Percentiles rank a stretch among this genome's conserved stretches.
phyloP scores from a whole-genome alignment of 2,329 filamentous ascomycete genomes.

The Ophiocordyceps polyrhachis-furcata region DNA sequence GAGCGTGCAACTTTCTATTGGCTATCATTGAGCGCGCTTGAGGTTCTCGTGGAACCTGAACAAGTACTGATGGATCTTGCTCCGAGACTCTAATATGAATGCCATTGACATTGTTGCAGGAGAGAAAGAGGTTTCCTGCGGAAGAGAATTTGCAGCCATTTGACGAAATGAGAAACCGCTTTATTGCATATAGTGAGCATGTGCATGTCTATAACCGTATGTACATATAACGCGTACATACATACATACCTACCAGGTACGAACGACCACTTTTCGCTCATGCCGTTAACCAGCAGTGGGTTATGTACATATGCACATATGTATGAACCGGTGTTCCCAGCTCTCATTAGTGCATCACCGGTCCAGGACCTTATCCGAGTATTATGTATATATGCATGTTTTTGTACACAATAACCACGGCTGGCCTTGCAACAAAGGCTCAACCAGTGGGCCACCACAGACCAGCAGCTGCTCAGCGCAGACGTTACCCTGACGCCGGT shows the following conservation, averaged over 20 bases:
- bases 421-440: neutral
- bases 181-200: neutral
- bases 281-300: too few species aligned
- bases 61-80: constrained; percentile 74
- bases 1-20: constrained; percentile 64
- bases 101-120: constrained; percentile 61
- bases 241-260: too few species aligned
- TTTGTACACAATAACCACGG: too few species aligned
- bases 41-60: constrained; percentile 70
- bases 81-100: constrained; percentile 99
- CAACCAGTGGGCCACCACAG: neutral
- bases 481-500: neutral
- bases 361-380: too few species aligned
- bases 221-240: too few species aligned
- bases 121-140: constrained; percentile 12
- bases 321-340: too few species aligned
- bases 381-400: too few species aligned
- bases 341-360: too few species aligned
- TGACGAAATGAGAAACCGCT: neutral
- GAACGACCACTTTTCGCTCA: too few species aligned
- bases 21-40: constrained; percentile 95
- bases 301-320: too few species aligned
- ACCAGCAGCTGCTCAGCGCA: neutral
- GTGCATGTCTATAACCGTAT: too few species aligned
- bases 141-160: constrained; percentile 9